Base-by-base conservation (phyloP, 2,329 filamentous ascomycete genomes). In the Ascochyta clinopodiicola region DNA sequence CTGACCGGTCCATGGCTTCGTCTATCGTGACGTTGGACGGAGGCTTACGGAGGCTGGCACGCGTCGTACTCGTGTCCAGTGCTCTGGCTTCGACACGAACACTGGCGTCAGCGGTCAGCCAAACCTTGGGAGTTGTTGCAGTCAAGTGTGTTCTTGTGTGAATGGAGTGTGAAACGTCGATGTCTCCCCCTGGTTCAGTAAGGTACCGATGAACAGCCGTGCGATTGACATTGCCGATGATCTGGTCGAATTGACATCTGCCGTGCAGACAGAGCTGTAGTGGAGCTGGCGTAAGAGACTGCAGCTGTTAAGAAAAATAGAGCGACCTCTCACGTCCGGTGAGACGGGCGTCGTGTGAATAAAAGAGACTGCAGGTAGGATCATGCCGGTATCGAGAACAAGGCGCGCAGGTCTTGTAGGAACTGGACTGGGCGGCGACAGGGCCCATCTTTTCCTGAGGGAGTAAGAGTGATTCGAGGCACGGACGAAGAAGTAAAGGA, bases 301-400 rank as follows among this genome's bases (percentile, higher is more conserved):
- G 52, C 47, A 51, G 29, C 15, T 43, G 42, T 38, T 36, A 64
- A 62, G 62, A 50, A 62, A 63, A 50, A 49, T 37, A 57, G 58
- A 61, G 64, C 64, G 44, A 55, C 64, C 59, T 65, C 60, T 67
- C 62, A 62, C 50, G 48, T 43, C 39, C 45, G 40, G 53, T 45
- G 57, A 60, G 53, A 56, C 57, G 53, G 44, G 44, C 42, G 45
- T 48, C 27, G 51, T 44, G 36, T 39, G 31, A 44, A 55, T 32
- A 43, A 45, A 22, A 35, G 42, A 58, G 57, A 44, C 58, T 60
- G 56, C 59, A 51, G 43, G 52, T 51, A 46, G 53, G 57, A 56
- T 59, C 27, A 61, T 60, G 57, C 63, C 24, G 56, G 55, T 57
- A 47, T 21, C 36, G 48, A 44, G 42, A 27, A 27, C 42, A 43